phyloP scores from a whole-genome alignment of 306 rosid genomes.

The Castanea sativa region DNA sequence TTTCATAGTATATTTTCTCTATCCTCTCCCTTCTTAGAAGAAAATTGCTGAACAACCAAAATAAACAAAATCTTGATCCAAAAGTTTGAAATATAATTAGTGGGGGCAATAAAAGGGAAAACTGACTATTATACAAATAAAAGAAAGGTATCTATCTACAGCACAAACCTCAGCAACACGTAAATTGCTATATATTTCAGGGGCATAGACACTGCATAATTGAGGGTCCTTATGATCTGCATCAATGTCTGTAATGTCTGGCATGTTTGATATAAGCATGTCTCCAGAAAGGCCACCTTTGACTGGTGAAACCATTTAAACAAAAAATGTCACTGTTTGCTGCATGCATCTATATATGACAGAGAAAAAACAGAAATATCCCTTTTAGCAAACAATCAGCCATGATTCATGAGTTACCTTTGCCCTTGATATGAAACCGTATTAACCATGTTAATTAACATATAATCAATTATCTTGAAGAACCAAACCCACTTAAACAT shows the following conservation, averaged over 20 bases:
- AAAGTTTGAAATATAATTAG: not conserved
- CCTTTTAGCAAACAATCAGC: not conserved
- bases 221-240: constrained; percentile 62
- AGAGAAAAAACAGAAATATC: not conserved
- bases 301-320: constrained; percentile 32
- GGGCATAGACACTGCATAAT: constrained; percentile 65
- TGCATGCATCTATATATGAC: not conserved
- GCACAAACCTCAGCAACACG: constrained; percentile 76
- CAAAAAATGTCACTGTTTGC: not conserved
- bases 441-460: not conserved
- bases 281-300: constrained; percentile 31
- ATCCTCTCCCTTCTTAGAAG: not conserved
- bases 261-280: constrained; percentile 28
- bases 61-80: not conserved
- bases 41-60: not conserved
- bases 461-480: not conserved
- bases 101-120: not conserved
- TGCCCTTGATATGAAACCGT: not conserved
- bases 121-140: constrained; percentile 1
- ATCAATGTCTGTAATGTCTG: constrained; percentile 56
- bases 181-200: constrained; percentile 64
- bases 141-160: constrained; percentile 2
- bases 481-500: not conserved
- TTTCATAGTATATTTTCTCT: not conserved
- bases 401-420: not conserved